Base-by-base conservation (phyloP, 2,329 filamentous ascomycete genomes). In the Pseudocercospora crystallina region DNA sequence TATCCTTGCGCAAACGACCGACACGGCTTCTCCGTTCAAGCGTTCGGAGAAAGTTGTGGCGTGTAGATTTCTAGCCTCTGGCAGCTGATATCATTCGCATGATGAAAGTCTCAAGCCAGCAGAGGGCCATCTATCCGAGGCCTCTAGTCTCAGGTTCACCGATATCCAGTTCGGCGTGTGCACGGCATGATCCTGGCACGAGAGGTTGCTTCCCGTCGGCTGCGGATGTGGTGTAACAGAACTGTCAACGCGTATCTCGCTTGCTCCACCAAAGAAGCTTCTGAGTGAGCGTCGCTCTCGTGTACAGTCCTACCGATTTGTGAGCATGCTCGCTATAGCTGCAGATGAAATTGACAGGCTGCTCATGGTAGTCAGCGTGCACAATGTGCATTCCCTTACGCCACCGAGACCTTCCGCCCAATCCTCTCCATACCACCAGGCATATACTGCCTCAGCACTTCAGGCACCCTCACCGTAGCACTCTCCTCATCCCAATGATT, bases 401-500 rank as follows among this genome's bases (percentile, higher is more conserved):
- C 7, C 20, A 3, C 20, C 20, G 3, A 26, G 20, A 3, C 13
- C 26, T 38, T 55, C n/a, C 45, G 33, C 44, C 33, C 43, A 15
- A 57, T 50, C 17, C n/a, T 30, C 5, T 45, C 49, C 30, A 58
- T 41, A 8, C 56, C 62, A 5, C 54, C 63, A 3, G 64, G 65
- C 91, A 99, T 96, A 80, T 85, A 97, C 15, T 82, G 83, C 65
- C 86, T 79, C 67, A 99, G 71, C 13, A 86, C 87, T 71, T 89
- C 82, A 0, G 94, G 94, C 5, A 99, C 81, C 1, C 76, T 74
- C 7, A 97, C 88, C 1, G 79, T 80, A 62, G 76, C 77, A 14
- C 77, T 78, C 17, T 76, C 65, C 64, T 90, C 86, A 64, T 94
- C 82, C 88, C 91, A 99, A 1, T 90, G 87, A 64, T 91, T 90